Evolutionary conservation across 148 eudicot genomes (phyloP).

Genomic region (Gaultheria prostrata): DNA sequence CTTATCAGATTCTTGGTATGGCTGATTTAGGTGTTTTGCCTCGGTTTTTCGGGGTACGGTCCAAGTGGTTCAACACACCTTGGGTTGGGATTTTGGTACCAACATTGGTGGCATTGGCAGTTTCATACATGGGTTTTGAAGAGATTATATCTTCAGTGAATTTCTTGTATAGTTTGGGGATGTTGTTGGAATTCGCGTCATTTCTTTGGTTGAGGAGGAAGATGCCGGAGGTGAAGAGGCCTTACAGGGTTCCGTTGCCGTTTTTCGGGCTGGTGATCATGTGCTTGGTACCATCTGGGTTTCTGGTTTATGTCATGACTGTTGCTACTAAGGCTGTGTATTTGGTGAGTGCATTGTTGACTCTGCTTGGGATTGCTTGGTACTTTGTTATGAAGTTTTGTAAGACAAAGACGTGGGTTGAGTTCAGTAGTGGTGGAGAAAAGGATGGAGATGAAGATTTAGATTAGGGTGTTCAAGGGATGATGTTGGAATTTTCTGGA

Average conservation of each 20-base stretch:
- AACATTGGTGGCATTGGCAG: neutral
- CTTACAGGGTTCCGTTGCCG: constrained; percentile 39
- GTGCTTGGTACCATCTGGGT: constrained; percentile 51
- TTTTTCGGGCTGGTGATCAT: constrained; percentile 38
- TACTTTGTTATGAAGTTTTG: constrained; percentile 38
- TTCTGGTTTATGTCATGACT: constrained; percentile 43
- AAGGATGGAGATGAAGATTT: constrained; percentile 1
- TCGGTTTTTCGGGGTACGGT: constrained; percentile 10
- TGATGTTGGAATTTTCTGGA: neutral
- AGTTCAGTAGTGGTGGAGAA: constrained; percentile 17
- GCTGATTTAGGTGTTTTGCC: constrained; percentile 27
- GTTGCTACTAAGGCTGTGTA: constrained; percentile 35
- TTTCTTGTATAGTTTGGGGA: constrained; percentile 27
- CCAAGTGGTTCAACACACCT: constrained; percentile 28
- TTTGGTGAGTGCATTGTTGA: constrained; percentile 34
- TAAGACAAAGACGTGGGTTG: constrained; percentile 36
- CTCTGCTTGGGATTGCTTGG: constrained; percentile 40
- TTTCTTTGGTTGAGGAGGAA: constrained; percentile 20
- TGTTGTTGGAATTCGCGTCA: constrained; percentile 25
- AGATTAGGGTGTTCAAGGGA: constrained; percentile 2
- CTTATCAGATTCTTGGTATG: constrained; percentile 25
- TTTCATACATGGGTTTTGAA: constrained; percentile 16
- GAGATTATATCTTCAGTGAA: constrained; percentile 19
- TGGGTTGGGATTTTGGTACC: constrained; percentile 23
- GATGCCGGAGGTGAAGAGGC: constrained; percentile 31